phyloP scores from a whole-genome alignment of 768 basidiomycete genomes.

The Lentinula sp. region DNA sequence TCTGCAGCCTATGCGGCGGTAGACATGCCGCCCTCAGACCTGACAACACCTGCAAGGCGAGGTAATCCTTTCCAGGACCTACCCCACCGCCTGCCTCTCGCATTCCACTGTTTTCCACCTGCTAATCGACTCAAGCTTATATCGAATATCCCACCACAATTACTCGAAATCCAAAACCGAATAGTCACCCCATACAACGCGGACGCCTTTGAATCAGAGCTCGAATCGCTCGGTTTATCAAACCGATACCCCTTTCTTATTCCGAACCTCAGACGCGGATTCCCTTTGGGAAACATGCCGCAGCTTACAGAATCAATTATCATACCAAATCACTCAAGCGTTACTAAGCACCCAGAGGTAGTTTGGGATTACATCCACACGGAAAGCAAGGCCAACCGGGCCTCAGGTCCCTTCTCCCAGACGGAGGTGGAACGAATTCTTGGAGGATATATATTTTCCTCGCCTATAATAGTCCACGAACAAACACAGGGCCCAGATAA shows the following conservation, averaged over 20 bases:
- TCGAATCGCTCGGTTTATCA: background rate
- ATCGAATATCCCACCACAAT: too few relatives aligned
- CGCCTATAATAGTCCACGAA: slow-evolving; percentile 5
- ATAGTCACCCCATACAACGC: background rate
- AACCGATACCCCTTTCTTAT: background rate
- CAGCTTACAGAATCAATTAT: too few relatives aligned
- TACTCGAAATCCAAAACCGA: too few relatives aligned
- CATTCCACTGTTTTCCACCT: too few relatives aligned
- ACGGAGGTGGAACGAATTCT: slow-evolving; percentile 13
- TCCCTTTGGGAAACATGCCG: background rate
- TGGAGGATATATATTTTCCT: slow-evolving; percentile 3
- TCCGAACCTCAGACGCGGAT: background rate
- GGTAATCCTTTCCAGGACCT: too few relatives aligned
- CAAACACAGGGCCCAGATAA: slow-evolving; percentile 1
- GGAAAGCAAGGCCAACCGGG: slow-evolving; percentile 10
- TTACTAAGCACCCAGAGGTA: background rate
- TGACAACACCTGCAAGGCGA: too few relatives aligned
- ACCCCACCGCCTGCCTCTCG: too few relatives aligned
- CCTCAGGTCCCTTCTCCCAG: slow-evolving; percentile 15
- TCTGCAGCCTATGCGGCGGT: too few relatives aligned
- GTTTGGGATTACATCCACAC: slow-evolving; percentile 13
- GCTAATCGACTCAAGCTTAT: too few relatives aligned
- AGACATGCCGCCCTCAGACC: too few relatives aligned
- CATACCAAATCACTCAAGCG: background rate
- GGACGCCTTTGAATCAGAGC: background rate